Conservation (phyloP, 2,329 filamentous ascomycete genomes). For the Pseudohalonectria lignicola region DNA sequence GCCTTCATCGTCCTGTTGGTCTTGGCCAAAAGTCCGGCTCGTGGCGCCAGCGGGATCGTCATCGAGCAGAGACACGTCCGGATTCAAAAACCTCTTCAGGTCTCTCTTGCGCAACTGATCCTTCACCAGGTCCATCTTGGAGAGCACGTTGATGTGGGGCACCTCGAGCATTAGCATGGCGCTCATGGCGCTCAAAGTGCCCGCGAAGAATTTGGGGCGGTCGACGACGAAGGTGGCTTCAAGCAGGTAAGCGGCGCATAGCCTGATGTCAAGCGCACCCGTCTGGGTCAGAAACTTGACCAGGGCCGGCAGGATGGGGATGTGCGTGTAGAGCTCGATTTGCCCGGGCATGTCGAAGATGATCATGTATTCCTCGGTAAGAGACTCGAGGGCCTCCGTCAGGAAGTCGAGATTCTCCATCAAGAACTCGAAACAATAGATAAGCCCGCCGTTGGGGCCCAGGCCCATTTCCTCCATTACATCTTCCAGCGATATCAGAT, state of each 20-base stretch:
- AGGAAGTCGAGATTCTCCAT: conserved; percentile 91
- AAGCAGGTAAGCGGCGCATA: conserved; percentile 89
- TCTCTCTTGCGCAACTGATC: conserved; percentile 81
- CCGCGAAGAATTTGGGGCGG: conserved; percentile 93
- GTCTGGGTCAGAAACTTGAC: conserved; percentile 69
- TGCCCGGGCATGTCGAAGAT: conserved; percentile 98
- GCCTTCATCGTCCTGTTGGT: conserved; percentile 38
- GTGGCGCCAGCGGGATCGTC: conserved; percentile 56
- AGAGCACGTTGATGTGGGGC: conserved; percentile 90
- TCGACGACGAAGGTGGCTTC: conserved; percentile 95
- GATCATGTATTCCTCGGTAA: conserved; percentile 93
- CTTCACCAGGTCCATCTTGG: conserved; percentile 96
- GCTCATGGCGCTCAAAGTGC: conserved; percentile 92
- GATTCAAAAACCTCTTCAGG: conserved; percentile 79
- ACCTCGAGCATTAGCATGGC: conserved; percentile 98
- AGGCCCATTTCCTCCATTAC: conserved; percentile 92
- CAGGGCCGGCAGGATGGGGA: conserved; percentile 79
- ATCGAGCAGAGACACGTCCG: conserved; percentile 72
- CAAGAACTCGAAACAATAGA: conserved; percentile 95
- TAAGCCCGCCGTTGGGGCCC: conserved; percentile 83
- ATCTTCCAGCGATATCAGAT: conserved; percentile 86
- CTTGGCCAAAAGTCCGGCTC: conserved; percentile 27
- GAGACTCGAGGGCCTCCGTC: conserved; percentile 68
- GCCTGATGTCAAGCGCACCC: conserved; percentile 75
- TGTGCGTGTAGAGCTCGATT: conserved; percentile 96